Base-by-base conservation (phyloP, 805 yeast species). In the Martiniozyma abietophila region DNA sequence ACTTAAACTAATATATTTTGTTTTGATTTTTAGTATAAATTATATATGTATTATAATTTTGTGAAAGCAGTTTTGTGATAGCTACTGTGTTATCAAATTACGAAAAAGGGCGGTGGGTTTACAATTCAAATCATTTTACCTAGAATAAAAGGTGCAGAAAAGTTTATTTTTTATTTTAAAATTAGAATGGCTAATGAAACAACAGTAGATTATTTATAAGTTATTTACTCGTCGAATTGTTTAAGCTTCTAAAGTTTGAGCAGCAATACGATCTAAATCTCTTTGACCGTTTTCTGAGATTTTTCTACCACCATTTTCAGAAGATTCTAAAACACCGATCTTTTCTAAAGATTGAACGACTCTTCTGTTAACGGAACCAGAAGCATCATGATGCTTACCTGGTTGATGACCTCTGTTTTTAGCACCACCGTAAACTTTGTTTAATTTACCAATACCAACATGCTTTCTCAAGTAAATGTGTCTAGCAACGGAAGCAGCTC, bases 201-300 rank as follows among this genome's bases (percentile, higher is more conserved):
- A 29, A 16, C 28, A 26, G 20, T 20, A 10, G 31, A 16, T 24
- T 31, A n/a, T 31, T 14, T 16, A 16, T 27, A 25, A 18, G 15
- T 19, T 26, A 46, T 44, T 46, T 54, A 55, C 56, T 65, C 67
- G 53, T 67, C 73, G 63, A 82, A 94, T 61, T 82, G 92, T 29
- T 14, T 28, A n/a, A 64, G 76, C 78, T 74, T 86, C 95, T 68
- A 83, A 77, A 66, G 95, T 85, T 75, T 86, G 95, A 67, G 95
- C 95, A 64, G 97, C 97, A 69, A 89, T 89, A 80, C 99, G 96
- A 76, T 92, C 99, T 75, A 92, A 82, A 76, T 92, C 99, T 84
- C 98, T 88, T 76, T 89, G 97, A 67, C 99, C 99, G 73, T 86
- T 83, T 67, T 85, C 96, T 49, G 96, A 81, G 79, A 92, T 85